A percentile compares a stretch with the other conserved stretches of the same genome.
phyloP scores from a whole-genome alignment of 768 basidiomycete species.

The Leccinellum rugosiceps region DNA sequence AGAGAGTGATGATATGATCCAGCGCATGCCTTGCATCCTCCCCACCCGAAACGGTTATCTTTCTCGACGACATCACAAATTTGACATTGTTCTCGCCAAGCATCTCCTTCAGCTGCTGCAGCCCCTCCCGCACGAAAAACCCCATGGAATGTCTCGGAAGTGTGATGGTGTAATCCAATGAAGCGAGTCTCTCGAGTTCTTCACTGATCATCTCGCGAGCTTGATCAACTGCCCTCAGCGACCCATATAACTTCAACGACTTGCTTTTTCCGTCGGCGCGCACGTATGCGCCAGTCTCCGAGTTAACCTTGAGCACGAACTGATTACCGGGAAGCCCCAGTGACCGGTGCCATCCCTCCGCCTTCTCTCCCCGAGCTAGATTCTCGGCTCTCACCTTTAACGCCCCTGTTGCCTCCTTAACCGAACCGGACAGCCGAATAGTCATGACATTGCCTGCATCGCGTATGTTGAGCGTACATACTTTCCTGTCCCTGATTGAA shows the following conservation, averaged over 20 bases:
- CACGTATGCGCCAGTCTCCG: constrained; percentile 41
- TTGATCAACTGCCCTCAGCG: constrained; percentile 19
- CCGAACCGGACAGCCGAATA: constrained; percentile 48
- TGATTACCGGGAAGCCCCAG: constrained; percentile 28
- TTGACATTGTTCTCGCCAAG: constrained; percentile 30
- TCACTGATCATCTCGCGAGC: constrained; percentile 44
- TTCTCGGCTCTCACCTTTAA: constrained; percentile 61
- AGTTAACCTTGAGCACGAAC: constrained; percentile 36
- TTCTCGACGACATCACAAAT: constrained; percentile 38
- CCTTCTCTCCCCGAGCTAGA: constrained; percentile 47
- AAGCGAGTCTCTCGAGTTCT: constrained; percentile 47
- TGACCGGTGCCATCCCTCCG: constrained; percentile 50
- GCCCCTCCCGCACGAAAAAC: constrained; percentile 49
- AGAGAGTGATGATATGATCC: constrained; percentile 42
- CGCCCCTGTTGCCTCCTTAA: constrained; percentile 51
- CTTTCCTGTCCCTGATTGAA: constrained; percentile 35
- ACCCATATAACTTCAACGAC: constrained; percentile 46
- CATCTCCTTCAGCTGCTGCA: constrained; percentile 47
- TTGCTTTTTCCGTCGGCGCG: constrained; percentile 45
- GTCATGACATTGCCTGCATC: constrained; percentile 27
- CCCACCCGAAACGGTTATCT: constrained; percentile 51
- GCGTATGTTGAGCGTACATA: constrained; percentile 33
- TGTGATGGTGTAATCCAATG: background rate
- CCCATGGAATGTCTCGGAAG: constrained; percentile 41
- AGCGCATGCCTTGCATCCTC: constrained; percentile 53